Base-by-base conservation (phyloP, 805 yeast genomes). In the Ogataea trehaloabstinens region DNA sequence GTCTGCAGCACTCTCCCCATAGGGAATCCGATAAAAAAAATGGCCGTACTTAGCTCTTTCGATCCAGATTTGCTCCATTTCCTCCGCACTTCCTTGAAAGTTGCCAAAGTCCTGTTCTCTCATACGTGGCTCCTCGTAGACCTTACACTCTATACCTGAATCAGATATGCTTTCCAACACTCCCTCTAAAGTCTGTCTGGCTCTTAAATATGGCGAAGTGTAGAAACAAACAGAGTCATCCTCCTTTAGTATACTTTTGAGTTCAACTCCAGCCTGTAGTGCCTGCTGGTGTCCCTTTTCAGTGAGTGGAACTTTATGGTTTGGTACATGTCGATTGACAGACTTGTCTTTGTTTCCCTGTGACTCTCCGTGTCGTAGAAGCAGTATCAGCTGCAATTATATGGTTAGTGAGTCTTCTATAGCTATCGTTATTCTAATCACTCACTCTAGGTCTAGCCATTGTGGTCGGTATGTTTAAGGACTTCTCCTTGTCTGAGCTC, bases 61-160 rank as follows among this genome's bases (percentile, higher is more conserved):
- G 39, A 74, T 73, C 88, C 95, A 83, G 24, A 88, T 82, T 49
- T 71, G 68, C 49, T 82, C 82, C 95, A 89, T 89, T 48, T 78
- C 85, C 39, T 77, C 80, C 1, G 78, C 73, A 0, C 81, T 74
- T 39, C 84, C 78, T 64, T 89, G 97, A 61, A 88, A 89, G 58
- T 89, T 89, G 16, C 97, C 97, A 56, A 90, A 90, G 60, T 90
- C 97, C 61, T 90, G 97, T 57, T 90, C 97, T 46, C 97, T 71
- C 76, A 90, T 78, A 38, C 96, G 66, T 10, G 96, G 95, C 56
- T 90, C 97, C 59, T 90, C 97, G 49, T 78, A 73, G 2, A 84
- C 76, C 27, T 73, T 68, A 50, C 78, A 82, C 4, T 68, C 66
- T 7, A 80, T 49, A 34, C 56, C 64, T 54, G 52, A 48, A 8